Percentiles rank a stretch among this genome's conserved stretches.
phyloP scores from a whole-genome alignment of 2,329 filamentous ascomycete genomes.

The Dothideomycetes sp. region DNA sequence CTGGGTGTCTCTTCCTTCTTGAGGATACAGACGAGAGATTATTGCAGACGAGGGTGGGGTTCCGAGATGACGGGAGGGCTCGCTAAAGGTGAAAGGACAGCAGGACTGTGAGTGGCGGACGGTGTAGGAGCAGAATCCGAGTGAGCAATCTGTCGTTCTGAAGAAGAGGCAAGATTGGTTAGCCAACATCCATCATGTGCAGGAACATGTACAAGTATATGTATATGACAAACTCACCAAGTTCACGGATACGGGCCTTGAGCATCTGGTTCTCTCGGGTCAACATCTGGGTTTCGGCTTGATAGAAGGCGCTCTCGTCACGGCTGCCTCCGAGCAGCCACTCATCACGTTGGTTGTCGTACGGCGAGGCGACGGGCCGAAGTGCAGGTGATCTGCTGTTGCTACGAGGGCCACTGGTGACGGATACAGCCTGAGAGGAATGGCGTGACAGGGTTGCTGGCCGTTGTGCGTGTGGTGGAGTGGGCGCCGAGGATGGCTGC shows the following conservation, averaged over 20 bases:
- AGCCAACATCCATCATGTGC: too few species aligned
- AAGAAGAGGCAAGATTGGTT: too few species aligned
- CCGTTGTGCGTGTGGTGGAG: constrained; percentile 16
- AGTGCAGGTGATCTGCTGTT: constrained; percentile 34
- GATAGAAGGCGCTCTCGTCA: constrained; percentile 71
- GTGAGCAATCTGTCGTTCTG: constrained; percentile 6
- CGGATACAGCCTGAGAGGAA: constrained; percentile 30
- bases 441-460: constrained; percentile 33
- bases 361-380: constrained; percentile 49
- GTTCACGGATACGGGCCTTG: constrained; percentile 61
- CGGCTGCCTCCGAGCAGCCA: constrained; percentile 50
- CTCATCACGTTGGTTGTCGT: constrained; percentile 38
- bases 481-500: constrained; percentile 14
- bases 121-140: not conserved
- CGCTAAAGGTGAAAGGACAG: constrained; percentile 5
- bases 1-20: too few species aligned
- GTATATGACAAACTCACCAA: constrained; percentile 44
- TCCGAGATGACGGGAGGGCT: constrained; percentile 4
- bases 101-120: constrained; percentile 8
- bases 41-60: too few species aligned
- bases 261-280: constrained; percentile 77
- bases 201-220: not conserved
- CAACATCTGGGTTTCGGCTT: constrained; percentile 71
- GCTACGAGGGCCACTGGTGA: constrained; percentile 27
- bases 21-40: too few species aligned